Evolutionary conservation across 2,329 filamentous ascomycete genomes (phyloP).

Genomic region (Aureobasidium musti): DNA sequence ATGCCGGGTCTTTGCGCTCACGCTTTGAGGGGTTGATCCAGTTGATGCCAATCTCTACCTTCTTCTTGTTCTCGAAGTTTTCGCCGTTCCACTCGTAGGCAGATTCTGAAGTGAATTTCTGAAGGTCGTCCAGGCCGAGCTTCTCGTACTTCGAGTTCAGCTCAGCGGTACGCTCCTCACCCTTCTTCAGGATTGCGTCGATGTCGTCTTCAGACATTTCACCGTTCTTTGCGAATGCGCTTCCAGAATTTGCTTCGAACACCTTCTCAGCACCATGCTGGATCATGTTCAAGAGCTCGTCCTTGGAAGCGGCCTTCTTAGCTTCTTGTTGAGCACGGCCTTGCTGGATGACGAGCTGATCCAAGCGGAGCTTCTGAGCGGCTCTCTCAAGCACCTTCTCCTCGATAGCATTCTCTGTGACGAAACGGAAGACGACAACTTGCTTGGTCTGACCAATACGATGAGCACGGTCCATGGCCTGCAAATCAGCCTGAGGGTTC

Average conservation of each 20-base stretch:
- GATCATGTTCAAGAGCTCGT: constrained; percentile 96
- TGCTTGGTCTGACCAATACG: constrained; percentile 99
- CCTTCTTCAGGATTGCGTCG: constrained; percentile 80
- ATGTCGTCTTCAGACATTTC: constrained; percentile 86
- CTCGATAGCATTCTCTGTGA: constrained; percentile 97
- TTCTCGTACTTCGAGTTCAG: constrained; percentile 95
- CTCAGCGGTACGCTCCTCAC: constrained; percentile 84
- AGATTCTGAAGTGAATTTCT: constrained; percentile 96
- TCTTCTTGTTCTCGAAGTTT: constrained; percentile 80
- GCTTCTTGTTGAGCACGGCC: constrained; percentile 87
- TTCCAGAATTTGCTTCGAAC: constrained; percentile 71
- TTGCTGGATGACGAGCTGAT: constrained; percentile 97
- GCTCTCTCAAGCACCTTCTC: constrained; percentile 97
- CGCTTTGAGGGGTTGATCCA: constrained; percentile 99
- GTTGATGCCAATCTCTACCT: constrained; percentile 86
- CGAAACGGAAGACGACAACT: constrained; percentile 92
- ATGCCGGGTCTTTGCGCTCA: constrained; percentile 88
- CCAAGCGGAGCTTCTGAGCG: constrained; percentile 92
- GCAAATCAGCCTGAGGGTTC: constrained; percentile 97
- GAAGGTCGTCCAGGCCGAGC: constrained; percentile 91
- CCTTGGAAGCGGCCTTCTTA: constrained; percentile 91
- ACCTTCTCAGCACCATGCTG: constrained; percentile 97
- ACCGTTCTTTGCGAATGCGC: constrained; percentile 59
- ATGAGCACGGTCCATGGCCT: constrained; percentile 98
- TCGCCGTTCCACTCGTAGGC: constrained; percentile 99